These are phyloP conservation scores for Basidiobolus heterosporus DNA, from an alignment of 371 early-diverging fungal genomes.

Conservation along the genomic window DNA sequence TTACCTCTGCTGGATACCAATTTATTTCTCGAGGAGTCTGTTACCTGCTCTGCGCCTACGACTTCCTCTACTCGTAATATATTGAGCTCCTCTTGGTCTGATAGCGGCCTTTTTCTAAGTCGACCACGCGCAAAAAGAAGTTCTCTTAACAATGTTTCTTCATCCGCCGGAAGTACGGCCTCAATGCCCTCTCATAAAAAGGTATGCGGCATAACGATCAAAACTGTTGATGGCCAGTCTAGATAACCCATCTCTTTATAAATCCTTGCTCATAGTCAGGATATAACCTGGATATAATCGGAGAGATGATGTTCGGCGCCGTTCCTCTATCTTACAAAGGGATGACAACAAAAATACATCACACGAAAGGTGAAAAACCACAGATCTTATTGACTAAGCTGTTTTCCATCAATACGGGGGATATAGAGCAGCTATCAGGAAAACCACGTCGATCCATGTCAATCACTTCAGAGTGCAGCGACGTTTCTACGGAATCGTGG, in stretches of 20 bases:
- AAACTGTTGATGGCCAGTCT: conserved; percentile 3
- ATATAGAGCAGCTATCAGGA: conserved; percentile 15
- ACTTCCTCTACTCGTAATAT: conserved; percentile 8
- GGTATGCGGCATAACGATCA: background rate
- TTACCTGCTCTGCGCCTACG: conserved; percentile 1
- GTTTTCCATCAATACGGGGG: conserved; percentile 25
- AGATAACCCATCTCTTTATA: conserved; percentile 6
- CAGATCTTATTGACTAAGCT: conserved; percentile 42
- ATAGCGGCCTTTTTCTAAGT: background rate
- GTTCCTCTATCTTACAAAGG: conserved; percentile 49
- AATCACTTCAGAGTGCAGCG: conserved; percentile 39
- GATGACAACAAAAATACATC: conserved; percentile 45
- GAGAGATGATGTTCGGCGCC: conserved; percentile 48
- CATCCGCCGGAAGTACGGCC: background rate
- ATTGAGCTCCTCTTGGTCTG: background rate
- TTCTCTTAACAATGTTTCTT: background rate
- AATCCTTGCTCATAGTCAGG: conserved; percentile 14
- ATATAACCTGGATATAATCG: conserved; percentile 24
- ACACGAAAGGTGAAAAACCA: conserved; percentile 25
- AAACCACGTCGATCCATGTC: conserved; percentile 24
- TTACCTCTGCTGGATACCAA: conserved; percentile 17
- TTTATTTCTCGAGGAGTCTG: background rate
- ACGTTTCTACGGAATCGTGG: conserved; percentile 29
- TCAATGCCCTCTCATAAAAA: background rate
- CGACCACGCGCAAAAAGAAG: background rate